Conservation (phyloP, 164 flowering plant genomes). For the Tetracentron sinense region DNA sequence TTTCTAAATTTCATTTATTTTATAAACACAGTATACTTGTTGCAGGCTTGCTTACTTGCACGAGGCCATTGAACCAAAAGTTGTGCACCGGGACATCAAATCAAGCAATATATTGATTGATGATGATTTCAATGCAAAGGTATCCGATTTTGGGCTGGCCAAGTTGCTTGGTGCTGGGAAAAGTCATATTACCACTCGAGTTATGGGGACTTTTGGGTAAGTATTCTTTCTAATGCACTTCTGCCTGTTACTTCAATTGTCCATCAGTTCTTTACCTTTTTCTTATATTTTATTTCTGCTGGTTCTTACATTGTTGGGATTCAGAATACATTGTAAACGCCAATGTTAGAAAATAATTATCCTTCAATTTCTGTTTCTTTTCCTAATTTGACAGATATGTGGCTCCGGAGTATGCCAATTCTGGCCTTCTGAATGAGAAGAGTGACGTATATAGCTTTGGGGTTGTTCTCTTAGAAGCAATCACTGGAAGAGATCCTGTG, state of each 20-base stretch:
- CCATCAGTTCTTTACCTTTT: neutral
- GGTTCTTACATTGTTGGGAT: neutral
- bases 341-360: neutral
- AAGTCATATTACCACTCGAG: constrained; percentile 77
- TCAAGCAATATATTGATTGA: constrained; percentile 48
- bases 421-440: constrained; percentile 20
- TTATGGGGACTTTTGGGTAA: constrained; percentile 88
- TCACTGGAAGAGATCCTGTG: constrained; percentile 18
- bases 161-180: constrained; percentile 74
- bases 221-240: constrained; percentile 1
- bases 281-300: neutral
- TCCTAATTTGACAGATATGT: constrained; percentile 8
- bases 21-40: neutral
- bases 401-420: constrained; percentile 21
- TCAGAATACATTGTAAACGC: neutral
- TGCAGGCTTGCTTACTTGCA: constrained; percentile 3
- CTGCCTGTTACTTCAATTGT: neutral
- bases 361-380: neutral
- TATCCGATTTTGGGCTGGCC: constrained; percentile 78
- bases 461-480: constrained; percentile 18
- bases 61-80: constrained; percentile 1
- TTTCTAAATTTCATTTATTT: neutral
- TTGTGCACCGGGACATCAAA: constrained; percentile 1
- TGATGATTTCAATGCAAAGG: constrained; percentile 71
- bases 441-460: constrained; percentile 22